These are phyloP conservation scores for Crassisporium funariophilum DNA, from an alignment of 768 basidiomycete species.

Conservation along the genomic window DNA sequence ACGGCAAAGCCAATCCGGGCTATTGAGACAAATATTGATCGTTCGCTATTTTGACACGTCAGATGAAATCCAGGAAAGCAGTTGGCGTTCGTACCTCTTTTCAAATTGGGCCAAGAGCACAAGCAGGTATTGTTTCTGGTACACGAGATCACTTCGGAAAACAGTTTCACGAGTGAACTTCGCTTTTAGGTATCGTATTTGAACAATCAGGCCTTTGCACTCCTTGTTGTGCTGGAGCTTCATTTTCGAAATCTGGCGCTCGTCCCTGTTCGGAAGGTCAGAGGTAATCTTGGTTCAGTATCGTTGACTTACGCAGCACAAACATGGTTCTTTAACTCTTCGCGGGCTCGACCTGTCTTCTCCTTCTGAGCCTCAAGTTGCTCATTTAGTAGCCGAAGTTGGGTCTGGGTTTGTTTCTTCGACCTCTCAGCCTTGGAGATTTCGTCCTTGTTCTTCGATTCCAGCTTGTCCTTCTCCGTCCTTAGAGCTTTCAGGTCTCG, in stretches of 20 bases:
- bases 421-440: slow-evolving; percentile 55
- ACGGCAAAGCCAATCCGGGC: slow-evolving; percentile 73
- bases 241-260: slow-evolving; percentile 52
- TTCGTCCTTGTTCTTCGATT: slow-evolving; percentile 58
- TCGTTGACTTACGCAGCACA: slow-evolving; percentile 55
- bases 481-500: slow-evolving; percentile 71
- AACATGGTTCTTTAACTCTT: slow-evolving; percentile 55
- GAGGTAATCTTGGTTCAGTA: neutral
- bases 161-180: slow-evolving; percentile 85
- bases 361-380: slow-evolving; percentile 59
- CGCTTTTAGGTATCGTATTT: slow-evolving; percentile 90
- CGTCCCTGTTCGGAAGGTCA: slow-evolving; percentile 43
- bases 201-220: slow-evolving; percentile 87
- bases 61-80: neutral
- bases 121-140: slow-evolving; percentile 90
- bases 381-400: slow-evolving; percentile 67
- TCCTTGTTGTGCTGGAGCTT: slow-evolving; percentile 78
- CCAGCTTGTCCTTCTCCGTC: slow-evolving; percentile 65
- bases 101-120: slow-evolving; percentile 71
- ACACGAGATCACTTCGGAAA: slow-evolving; percentile 72
- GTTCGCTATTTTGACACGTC: slow-evolving; percentile 15
- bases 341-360: slow-evolving; percentile 46
- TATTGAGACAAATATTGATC: slow-evolving; percentile 73
- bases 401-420: slow-evolving; percentile 67
- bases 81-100: slow-evolving; percentile 54